A percentile compares a stretch with the other conserved stretches of the same genome.
These are phyloP conservation scores for Verticillium albo-atrum DNA, from an alignment of 2,329 filamentous ascomycete species.

Conservation along the genomic window DNA sequence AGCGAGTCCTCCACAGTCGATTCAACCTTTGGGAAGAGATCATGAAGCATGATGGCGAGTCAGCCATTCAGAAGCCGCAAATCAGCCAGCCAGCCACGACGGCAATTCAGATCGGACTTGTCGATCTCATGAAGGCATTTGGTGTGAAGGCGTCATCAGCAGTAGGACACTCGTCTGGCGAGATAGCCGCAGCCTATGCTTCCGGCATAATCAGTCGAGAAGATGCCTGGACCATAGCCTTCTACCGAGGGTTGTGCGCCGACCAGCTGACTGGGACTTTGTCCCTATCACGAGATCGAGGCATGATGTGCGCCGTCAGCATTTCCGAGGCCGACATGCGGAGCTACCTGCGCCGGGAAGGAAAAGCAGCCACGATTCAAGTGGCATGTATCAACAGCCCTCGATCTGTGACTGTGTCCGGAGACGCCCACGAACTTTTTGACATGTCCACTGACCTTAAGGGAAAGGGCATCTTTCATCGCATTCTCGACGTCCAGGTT, in stretches of 20 bases:
- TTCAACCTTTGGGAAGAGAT: constrained; percentile 33
- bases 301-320: constrained; percentile 38
- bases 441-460: constrained; percentile 25
- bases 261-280: constrained; percentile 18
- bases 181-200: constrained; percentile 41
- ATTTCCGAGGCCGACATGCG: constrained; percentile 22
- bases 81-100: constrained; percentile 38
- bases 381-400: constrained; percentile 42
- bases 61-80: constrained; percentile 25
- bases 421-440: constrained; percentile 25
- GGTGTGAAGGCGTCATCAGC: constrained; percentile 26
- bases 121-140: constrained; percentile 31
- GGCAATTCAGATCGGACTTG: constrained; percentile 35
- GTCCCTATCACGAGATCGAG: constrained; percentile 20
- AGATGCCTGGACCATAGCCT: constrained; percentile 36
- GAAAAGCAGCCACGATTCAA: constrained; percentile 17
- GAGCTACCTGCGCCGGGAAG: constrained; percentile 19
- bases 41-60: constrained; percentile 16
- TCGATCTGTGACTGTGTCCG: constrained; percentile 38
- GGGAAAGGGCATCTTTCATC: constrained; percentile 24
- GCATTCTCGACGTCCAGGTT: constrained; percentile 28
- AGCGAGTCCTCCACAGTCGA: constrained; percentile 19
- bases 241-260: constrained; percentile 32
- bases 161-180: constrained; percentile 42
- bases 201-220: constrained; percentile 27